Base-by-base conservation (phyloP, 306 rosid genomes). In the Arachis stenosperma region DNA sequence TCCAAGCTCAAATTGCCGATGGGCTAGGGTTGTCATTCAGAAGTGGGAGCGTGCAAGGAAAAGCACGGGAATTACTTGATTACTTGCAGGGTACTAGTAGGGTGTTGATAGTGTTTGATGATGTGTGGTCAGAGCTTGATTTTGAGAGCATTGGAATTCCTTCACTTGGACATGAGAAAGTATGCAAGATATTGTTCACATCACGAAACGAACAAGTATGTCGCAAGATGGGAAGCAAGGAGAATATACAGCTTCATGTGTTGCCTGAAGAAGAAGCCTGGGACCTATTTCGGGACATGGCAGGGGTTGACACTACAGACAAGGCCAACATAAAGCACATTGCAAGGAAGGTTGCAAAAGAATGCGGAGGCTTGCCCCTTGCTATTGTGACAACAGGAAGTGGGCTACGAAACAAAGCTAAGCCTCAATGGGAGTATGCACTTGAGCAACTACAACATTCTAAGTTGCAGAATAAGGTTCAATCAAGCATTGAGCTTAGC, bases 291-390 rank as follows among this genome's bases (percentile, higher is more conserved):
- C 1, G 0, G 7, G 55, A 56, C 8, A 47, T 46, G 4, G 65
- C 14, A 0, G 82, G 81, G 5, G 60, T 3, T 46, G 51, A 29
- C 8, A 6, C 27, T 33, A 48, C 30, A 2, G 61, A 54, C 12
- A 22, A 73, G 2, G 69, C 6, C 0, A 13, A 9, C 6, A 61
- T 75, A 0, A 3, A 17, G 0, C 11, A 9, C 2, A 57, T 72
- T 10, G 86, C 76, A 8, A 9, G 2, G 4, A 46, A 83, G 22
- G 71, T 86, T 37, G 74, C 81, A 6, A 6, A 60, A 2, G 76
- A 73, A 61, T 86, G 90, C 52, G 81, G 70, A 11, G 78, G 75
- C 5, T 64, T 86, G 67, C 89, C 89, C 1, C n/a, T 80, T 71
- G 77, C 87, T 0, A 69, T 86, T 50, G 74, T 58, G n/a, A 79